phyloP scores from a whole-genome alignment of 2,329 filamentous ascomycete species.

The Thermoascus crustaceus region DNA sequence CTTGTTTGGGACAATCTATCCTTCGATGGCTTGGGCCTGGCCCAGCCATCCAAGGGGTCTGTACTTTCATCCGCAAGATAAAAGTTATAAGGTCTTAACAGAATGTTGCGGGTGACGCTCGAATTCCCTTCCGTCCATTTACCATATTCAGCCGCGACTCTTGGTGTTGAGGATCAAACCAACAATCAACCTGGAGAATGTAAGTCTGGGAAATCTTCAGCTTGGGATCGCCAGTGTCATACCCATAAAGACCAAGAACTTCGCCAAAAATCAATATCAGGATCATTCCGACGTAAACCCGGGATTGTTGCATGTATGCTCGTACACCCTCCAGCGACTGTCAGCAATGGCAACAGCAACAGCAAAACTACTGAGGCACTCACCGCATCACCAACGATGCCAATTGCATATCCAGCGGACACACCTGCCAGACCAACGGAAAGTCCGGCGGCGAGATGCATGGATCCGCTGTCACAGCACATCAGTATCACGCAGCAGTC shows the following conservation, averaged over 20 bases:
- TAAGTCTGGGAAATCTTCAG: conserved; percentile 1
- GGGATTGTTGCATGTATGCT: conserved; percentile 90
- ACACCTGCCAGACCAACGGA: conserved; percentile 88
- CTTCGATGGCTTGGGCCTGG: too few species aligned
- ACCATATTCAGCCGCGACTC: conserved; percentile 55
- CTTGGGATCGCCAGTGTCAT: conserved; percentile 26
- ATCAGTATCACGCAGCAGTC: conserved; percentile 13
- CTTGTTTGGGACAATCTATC: not conserved
- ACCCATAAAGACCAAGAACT: conserved; percentile 95
- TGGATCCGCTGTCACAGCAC: conserved; percentile 59
- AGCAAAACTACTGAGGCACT: conserved; percentile 16
- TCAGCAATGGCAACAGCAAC: conserved; percentile 14
- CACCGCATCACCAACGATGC: conserved; percentile 85
- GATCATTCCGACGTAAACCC: conserved; percentile 98
- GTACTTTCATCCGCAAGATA: too few species aligned
- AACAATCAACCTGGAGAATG: conserved; percentile 63
- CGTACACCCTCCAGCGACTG: conserved; percentile 57
- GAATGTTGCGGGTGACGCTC: too few species aligned
- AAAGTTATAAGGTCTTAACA: too few species aligned
- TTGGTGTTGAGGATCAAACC: conserved; percentile 86
- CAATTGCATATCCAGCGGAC: conserved; percentile 93
- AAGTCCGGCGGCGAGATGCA: conserved; percentile 86
- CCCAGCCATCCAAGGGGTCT: too few species aligned
- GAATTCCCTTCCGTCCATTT: too few species aligned
- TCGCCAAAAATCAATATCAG: conserved; percentile 97